Evolutionary conservation across 495 filamentous ascomycete genomes (phyloP), one percentile per base, ranked within the genome.

Genomic region (Penicillium odoratum): DNA sequence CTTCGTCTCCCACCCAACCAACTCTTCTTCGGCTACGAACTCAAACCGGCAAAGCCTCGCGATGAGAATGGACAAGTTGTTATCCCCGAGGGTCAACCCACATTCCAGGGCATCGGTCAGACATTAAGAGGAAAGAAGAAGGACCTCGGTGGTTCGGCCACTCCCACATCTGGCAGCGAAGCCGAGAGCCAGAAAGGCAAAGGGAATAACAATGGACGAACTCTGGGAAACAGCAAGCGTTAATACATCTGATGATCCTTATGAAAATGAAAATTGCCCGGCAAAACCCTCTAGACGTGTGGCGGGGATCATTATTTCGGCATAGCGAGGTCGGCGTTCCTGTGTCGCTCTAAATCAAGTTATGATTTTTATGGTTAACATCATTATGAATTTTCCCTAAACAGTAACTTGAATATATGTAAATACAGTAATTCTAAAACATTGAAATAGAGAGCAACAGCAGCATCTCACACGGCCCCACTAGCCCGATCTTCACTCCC

Each of bases 21-120:
- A 67, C 77, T 98, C 7, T 98, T 98, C 77, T 94, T 98, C 61
- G 94, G 94, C 10, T 98, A 98, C 65, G 86, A 94, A 58, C 81
- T 97, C 69, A 93, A 88, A 65, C 92, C 92, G 0, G 81, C 93
- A 18, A 91, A 88, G 77, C 90, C 90, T 43, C 86, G 87, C 21
- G 89, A 85, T 29, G 89, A 91, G 55, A 83, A 87, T 51, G 87
- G 84, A 21, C 77, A 80, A 53, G 79, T 65, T 7, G 60, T 74
- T 8, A 60, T 74, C 30, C 82, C 83, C 30, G 84, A 85, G 45
- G 84, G 85, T 3, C 87, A 88, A 64, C 88, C 87, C 9, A 81
- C 88, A 59, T 98, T 98, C 71, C 81, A 85, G n/a, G 94, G 94
- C 0, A 82, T 87, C 42, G 94, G 94, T 0, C 89, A 97, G 69